Evolutionary conservation across 2,329 filamentous ascomycete genomes (phyloP).

Genomic region (Colletotrichum scovillei): DNA sequence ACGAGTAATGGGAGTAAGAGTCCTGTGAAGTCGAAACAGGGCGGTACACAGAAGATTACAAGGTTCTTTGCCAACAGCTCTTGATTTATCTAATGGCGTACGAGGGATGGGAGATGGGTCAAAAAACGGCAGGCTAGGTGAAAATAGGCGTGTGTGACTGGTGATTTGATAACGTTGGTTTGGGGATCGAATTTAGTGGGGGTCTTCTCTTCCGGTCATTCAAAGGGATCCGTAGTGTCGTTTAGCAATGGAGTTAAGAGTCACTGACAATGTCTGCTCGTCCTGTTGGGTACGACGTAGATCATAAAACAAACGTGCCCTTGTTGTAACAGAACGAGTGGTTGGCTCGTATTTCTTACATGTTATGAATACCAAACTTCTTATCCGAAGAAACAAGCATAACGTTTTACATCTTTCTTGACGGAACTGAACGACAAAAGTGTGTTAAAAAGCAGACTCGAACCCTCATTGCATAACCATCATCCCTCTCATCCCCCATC

Average conservation of each 20-base stretch:
- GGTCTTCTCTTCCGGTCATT: not conserved
- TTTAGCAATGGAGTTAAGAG: not conserved
- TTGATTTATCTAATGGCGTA: constrained; percentile 38
- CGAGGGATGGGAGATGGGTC: not conserved
- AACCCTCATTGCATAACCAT: not conserved
- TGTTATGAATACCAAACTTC: not conserved
- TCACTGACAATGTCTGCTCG: not conserved
- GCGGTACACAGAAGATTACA: constrained; percentile 58
- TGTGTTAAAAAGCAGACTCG: not conserved
- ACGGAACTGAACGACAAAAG: not conserved
- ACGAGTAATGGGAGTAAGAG: constrained; percentile 53
- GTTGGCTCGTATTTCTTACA: not conserved
- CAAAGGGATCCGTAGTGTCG: not conserved
- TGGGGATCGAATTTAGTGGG: not conserved
- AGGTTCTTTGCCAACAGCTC: constrained; percentile 59
- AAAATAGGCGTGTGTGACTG: not conserved
- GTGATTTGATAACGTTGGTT: not conserved
- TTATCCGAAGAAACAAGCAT: not conserved
- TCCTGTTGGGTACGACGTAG: not conserved
- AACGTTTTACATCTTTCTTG: not conserved
- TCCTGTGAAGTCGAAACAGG: constrained; percentile 44
- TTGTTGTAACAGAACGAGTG: not conserved
- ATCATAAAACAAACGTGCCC: not conserved
- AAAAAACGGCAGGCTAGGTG: not conserved
- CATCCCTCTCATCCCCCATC: not conserved